These are phyloP conservation scores for Beauveria pseudobassiana DNA, from an alignment of 2,329 filamentous ascomycete genomes.

Conservation along the genomic window DNA sequence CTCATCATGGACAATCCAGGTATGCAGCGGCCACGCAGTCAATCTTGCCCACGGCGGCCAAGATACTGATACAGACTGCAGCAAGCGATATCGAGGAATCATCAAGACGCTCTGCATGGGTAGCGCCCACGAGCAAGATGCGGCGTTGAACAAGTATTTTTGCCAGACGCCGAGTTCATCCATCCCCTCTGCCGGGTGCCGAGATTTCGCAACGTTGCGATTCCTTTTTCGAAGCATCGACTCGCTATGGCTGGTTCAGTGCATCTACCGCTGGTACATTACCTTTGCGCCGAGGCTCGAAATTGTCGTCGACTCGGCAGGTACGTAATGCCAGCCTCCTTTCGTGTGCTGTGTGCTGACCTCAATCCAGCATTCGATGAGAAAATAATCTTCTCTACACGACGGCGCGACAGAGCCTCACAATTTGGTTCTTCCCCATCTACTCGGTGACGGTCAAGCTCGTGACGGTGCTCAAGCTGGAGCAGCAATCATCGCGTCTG, in stretches of 20 bases:
- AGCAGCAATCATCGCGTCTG: conserved; percentile 30
- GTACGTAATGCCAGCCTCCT: conserved; percentile 24
- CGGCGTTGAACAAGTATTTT: conserved; percentile 67
- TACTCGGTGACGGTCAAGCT: conserved; percentile 61
- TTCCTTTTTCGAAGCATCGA: conserved; percentile 41
- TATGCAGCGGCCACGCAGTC: conserved; percentile 16
- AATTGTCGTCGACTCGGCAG: conserved; percentile 53
- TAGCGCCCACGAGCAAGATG: conserved; percentile 55
- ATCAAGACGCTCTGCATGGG: conserved; percentile 64
- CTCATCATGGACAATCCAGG: conserved; percentile 36
- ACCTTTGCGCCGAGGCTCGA: conserved; percentile 70
- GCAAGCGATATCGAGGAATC: conserved; percentile 49
- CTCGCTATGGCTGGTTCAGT: conserved; percentile 58
- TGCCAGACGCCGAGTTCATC: conserved; percentile 61
- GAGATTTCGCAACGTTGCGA: conserved; percentile 33
- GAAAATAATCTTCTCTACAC: conserved; percentile 63
- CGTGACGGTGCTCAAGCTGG: conserved; percentile 59
- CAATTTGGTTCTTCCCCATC: conserved; percentile 70
- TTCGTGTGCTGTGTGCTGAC: neutral
- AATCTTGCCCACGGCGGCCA: neutral
- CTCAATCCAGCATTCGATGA: conserved; percentile 57
- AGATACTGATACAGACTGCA: neutral
- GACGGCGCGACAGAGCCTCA: conserved; percentile 65
- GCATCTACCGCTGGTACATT: conserved; percentile 78
- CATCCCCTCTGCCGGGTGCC: conserved; percentile 73